Evolutionary conservation across 1,284 basidiomycete genomes (phyloP), one percentile per base, ranked within the genome.

Genomic region (Apiotrichum montevideense): DNA sequence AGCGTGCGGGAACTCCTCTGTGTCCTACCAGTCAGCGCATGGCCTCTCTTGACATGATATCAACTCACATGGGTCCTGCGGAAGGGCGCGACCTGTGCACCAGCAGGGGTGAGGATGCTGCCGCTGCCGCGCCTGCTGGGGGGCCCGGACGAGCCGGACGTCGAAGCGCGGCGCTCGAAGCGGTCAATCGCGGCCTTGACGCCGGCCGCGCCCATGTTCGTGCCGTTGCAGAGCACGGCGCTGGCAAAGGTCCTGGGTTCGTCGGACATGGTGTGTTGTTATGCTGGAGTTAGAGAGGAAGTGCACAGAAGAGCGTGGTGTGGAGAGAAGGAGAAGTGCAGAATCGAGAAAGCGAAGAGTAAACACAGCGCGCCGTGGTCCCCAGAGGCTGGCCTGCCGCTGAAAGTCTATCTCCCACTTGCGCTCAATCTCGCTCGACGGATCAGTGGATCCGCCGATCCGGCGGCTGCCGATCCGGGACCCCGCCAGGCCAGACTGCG

Each of bases 31-130:
- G 61, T 59, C 50, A 62, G 61, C 46, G 21, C 6, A 1, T 39
- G 39, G 8, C 10, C 11, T 11, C 34, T 6, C 13, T 11, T 15
- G 29, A 21, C 7, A 35, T 35, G 13, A 47, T 8, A 15, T 9
- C 14, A 3, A 51, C 72, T 56, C 56, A 76, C 74, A 35, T 75
- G 66, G 14, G 71, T 76, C 52, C 75, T 61, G 39, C 70, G 73
- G 64, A 90, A 88, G 69, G 86, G 84, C 35, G 88, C 85, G 56
- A 89, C 81, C 32, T 85, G 85, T 75, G 85, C 83, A 8, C 88
- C 88, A 32, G 82, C 81, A 42, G 87, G 83, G 66, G 89, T 81
- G 40, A 82, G 81, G 54, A 88, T 75, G 63, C 83, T 86, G 21
- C 87, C 87, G 58, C 69, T 72, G 2, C 73, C 75, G 40, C 75